Evolutionary conservation across 371 early-diverging fungal genomes (phyloP).

Genomic region (Apophysomyces ossiformis): DNA sequence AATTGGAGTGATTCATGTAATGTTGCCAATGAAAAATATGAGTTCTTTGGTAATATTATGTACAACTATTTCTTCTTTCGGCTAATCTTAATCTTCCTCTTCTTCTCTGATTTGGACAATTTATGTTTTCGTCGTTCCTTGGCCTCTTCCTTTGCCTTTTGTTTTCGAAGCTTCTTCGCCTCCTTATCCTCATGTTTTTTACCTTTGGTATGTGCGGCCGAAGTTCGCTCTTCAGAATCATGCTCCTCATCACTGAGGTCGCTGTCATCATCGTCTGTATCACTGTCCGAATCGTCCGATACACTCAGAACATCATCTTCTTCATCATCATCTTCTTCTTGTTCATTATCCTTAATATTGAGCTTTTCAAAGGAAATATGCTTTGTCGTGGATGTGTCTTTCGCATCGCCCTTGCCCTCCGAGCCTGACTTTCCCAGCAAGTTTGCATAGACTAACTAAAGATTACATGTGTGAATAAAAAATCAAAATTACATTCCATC

Average conservation of each 20-base stretch:
- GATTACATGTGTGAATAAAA: constrained; percentile 27
- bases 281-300: constrained; percentile 32
- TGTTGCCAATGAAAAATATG: too few species aligned
- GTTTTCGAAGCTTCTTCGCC: constrained; percentile 86
- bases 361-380: constrained; percentile 1
- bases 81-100: constrained; percentile 80
- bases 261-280: constrained; percentile 37
- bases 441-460: constrained; percentile 50
- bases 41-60: neutral
- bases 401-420: neutral
- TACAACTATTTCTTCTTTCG: constrained; percentile 55
- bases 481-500: neutral
- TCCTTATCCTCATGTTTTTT: constrained; percentile 88
- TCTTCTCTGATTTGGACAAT: constrained; percentile 95
- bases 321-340: constrained; percentile 28
- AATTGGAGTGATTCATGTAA: too few species aligned
- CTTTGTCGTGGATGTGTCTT: constrained; percentile 8
- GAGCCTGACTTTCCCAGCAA: constrained; percentile 36
- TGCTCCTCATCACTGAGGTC: constrained; percentile 49
- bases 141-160: constrained; percentile 86
- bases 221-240: constrained; percentile 39
- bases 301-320: constrained; percentile 20
- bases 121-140: constrained; percentile 92
- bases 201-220: constrained; percentile 48
- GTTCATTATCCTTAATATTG: constrained; percentile 22